phyloP scores from a whole-genome alignment of 2,329 filamentous ascomycete species.

The Ceratocystis lukuohia region DNA sequence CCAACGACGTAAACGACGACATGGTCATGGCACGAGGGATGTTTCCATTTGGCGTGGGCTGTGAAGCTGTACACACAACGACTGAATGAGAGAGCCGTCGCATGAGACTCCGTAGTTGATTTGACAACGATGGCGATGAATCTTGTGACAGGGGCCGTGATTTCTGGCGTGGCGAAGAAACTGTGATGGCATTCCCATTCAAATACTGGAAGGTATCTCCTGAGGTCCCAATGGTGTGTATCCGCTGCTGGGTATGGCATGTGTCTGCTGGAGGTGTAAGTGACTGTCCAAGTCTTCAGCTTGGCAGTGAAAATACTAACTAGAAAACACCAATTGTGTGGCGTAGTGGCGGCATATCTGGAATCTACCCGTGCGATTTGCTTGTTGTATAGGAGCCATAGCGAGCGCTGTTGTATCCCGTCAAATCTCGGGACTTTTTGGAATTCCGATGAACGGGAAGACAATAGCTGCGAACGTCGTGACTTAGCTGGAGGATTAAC shows the following conservation, averaged over 20 bases:
- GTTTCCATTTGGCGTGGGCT: constrained; percentile 21
- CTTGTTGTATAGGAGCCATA: background rate
- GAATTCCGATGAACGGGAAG: background rate
- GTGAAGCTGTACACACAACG: constrained; percentile 41
- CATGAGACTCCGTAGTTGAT: constrained; percentile 40
- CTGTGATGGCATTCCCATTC: background rate
- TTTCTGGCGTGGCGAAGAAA: background rate
- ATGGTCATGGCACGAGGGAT: constrained; percentile 42
- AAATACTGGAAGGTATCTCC: background rate
- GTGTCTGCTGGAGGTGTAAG: background rate
- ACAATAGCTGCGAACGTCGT: background rate
- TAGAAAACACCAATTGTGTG: background rate
- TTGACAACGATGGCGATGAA: constrained; percentile 25
- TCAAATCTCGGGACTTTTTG: background rate
- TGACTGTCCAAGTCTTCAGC: background rate
- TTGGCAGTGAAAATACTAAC: background rate
- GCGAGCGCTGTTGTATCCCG: background rate
- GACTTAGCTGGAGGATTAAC: background rate
- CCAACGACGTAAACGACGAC: constrained; percentile 45
- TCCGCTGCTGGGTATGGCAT: background rate
- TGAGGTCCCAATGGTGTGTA: background rate
- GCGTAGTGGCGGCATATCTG: background rate
- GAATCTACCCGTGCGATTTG: background rate
- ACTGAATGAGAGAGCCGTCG: constrained; percentile 41
- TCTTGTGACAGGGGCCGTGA: background rate